Base-by-base conservation (phyloP, 108 stramenopile species). In the Pseudonitzschia multistriata region DNA sequence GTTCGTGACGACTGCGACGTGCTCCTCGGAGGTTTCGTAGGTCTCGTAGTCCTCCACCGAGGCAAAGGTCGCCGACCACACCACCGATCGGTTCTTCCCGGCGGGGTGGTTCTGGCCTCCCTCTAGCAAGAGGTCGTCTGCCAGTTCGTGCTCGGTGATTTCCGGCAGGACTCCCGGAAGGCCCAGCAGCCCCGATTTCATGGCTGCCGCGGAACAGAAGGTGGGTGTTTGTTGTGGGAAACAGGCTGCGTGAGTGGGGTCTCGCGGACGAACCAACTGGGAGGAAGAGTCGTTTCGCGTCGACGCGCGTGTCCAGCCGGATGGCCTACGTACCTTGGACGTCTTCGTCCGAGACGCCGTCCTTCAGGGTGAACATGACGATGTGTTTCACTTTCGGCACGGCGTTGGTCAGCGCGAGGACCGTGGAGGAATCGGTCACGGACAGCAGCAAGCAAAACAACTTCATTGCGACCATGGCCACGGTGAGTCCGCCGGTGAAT, bases 51-150 rank as follows among this genome's bases (percentile, higher is more conserved):
- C 73, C 10, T 40, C 28, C 33, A 59, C 66, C 10, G 47, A 67
- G 22, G 25, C 42, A 30, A 74, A 74, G 28, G 53, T 47, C 5
- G 66, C 66, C 27, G 66, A 30, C 73, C 73, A 74, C 6, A 22
- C 27, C 5, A 74, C 33, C 25, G 25, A 31, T 27, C 66, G 65
- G 54, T 74, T 74, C 33, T 57, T 66, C 4, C 73, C 73, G 1
- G 73, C 73, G 5, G 73, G 73, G 35, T 74, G 65, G 55, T 67
- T 74, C 42, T 74, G 73, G n/a, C 73, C 73, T n/a, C 53, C 66
- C 15, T 11, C 35, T 47, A 74, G 40, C 28, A 33, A 28, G 3
- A 74, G 31, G 34, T 74, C 73, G 13, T 24, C 28, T 21, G 66
- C 73, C 40, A 74, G 54, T 30, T 74, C 73, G 57, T 49, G 66